Base-by-base conservation (phyloP, 73 alveolate species). In the Stentor coeruleus region DNA sequence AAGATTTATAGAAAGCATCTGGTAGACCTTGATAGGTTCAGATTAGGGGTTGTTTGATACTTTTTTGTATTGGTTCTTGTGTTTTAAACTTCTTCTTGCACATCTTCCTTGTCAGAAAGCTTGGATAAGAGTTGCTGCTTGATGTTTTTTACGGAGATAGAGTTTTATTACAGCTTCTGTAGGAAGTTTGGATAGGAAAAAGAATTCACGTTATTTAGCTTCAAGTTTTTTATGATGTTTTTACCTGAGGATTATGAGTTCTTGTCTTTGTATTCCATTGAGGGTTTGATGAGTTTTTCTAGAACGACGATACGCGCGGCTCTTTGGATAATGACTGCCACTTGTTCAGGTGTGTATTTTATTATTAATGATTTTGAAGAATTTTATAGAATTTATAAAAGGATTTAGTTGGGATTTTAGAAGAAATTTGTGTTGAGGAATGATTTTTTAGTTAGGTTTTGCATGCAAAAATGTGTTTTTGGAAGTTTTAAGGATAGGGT, bases 161-260 rank as follows among this genome's bases (percentile, higher is more conserved):
- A 57, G 73, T 2, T 31, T 57, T 57, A 57, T 20, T 2, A 57
- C 73, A 57, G 73, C 73, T 57, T 57, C 73, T 57, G 73, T 31
- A 57, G 73, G 73, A 2, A 57, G 73, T 57, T 57, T 57, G 15
- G 73, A 57, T 57, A 57, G 28, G 73, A 57, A 57, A 57, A 57
- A 31, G 28, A 20, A 57, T 31, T 57, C 73, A 20, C 73, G 15
- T 57, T 57, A n/a, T 57, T 57, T 57, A 57, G 73, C 73, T 57
- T 57, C 73, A 20, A 57, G 73, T 31, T 31, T 57, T 57, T 57
- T n/a, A 20, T 31, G 15, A 2, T 57, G 73, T 0, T 31, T n/a
- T 20, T 20, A 31, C 73, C 28, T 57, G 1, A 57, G 28, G 15
- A 57, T 20, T 57, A 20, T 31, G 28, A 57, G 73, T 2, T 57